A percentile compares a stretch with the other conserved stretches of the same genome.
Conservation (phyloP, 2,329 filamentous ascomycete genomes). For the Cadophora sp. region DNA sequence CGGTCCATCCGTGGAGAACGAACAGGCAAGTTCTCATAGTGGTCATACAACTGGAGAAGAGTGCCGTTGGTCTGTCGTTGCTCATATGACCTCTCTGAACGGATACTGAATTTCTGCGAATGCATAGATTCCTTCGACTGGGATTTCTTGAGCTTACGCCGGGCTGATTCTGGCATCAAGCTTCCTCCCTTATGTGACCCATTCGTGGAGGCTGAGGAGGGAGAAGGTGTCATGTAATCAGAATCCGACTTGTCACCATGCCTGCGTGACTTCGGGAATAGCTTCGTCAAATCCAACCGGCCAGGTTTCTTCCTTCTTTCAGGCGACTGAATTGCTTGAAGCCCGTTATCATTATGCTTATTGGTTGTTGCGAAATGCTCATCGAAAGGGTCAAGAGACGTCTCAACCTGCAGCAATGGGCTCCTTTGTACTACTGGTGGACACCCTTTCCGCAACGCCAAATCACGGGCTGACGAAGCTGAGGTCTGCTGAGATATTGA, state of each 20-base stretch:
- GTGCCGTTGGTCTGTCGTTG: constrained; percentile 27
- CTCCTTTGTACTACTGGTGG: constrained; percentile 41
- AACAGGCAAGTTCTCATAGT: constrained; percentile 37
- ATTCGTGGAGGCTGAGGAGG: constrained; percentile 33
- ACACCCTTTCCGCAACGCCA: constrained; percentile 47
- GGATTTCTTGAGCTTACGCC: constrained; percentile 36
- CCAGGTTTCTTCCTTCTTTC: constrained; percentile 41
- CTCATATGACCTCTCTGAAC: constrained; percentile 34
- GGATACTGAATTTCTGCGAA: constrained; percentile 36
- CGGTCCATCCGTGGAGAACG: constrained; percentile 34
- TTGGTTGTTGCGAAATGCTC: constrained; percentile 30
- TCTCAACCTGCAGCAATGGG: constrained; percentile 38
- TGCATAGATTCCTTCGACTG: constrained; percentile 40
- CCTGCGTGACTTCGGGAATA: constrained; percentile 40
- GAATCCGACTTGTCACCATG: constrained; percentile 28
- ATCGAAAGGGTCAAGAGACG: constrained; percentile 33
- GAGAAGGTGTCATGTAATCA: constrained; percentile 25
- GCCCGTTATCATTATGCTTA: constrained; percentile 3
- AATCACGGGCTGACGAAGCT: constrained; percentile 49
- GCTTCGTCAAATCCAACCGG: constrained; percentile 40
- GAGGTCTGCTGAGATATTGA: constrained; percentile 51
- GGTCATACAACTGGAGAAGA: constrained; percentile 36
- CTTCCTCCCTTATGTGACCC: constrained; percentile 20
- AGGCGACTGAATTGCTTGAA: constrained; percentile 5
- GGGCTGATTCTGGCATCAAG: constrained; percentile 18